Evolutionary conservation across 2,329 filamentous ascomycete species (phyloP).

Genomic region (Saccharata proteae): DNA sequence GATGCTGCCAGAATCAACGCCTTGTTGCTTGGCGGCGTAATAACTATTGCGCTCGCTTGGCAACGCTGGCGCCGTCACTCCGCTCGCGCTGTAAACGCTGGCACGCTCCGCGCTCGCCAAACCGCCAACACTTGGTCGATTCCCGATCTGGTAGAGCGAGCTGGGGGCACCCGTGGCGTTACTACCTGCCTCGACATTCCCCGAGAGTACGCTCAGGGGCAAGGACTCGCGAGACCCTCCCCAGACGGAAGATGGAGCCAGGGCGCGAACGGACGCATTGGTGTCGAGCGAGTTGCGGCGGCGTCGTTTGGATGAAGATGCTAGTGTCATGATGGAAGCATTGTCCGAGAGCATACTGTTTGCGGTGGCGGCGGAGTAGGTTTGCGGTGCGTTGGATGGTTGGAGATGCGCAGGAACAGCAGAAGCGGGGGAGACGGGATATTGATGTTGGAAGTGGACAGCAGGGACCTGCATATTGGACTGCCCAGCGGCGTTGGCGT

Average conservation of each 20-base stretch:
- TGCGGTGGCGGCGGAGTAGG: constrained; percentile 66
- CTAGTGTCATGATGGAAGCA: constrained; percentile 73
- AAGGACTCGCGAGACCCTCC: constrained; percentile 71
- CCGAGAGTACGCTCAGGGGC: constrained; percentile 65
- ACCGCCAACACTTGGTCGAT: constrained; percentile 41
- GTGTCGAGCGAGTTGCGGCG: constrained; percentile 73
- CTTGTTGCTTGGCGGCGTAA: constrained; percentile 51
- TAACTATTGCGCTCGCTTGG: constrained; percentile 70
- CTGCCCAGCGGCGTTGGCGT: constrained; percentile 14
- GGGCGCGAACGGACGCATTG: constrained; percentile 69
- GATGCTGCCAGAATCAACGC: constrained; percentile 60
- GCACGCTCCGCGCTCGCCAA: constrained; percentile 53
- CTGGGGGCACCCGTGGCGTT: constrained; percentile 32
- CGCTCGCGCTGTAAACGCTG: constrained; percentile 67
- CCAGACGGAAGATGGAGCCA: constrained; percentile 74
- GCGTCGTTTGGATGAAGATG: constrained; percentile 67
- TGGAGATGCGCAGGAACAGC: constrained; percentile 61
- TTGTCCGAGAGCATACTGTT: constrained; percentile 77
- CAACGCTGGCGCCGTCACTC: constrained; percentile 45
- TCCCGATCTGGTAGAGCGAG: constrained; percentile 40
- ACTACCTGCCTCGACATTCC: constrained; percentile 47
- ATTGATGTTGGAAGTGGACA: constrained; percentile 47
- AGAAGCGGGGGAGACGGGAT: constrained; percentile 48
- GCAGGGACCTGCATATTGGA: constrained; percentile 20
- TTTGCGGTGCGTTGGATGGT: constrained; percentile 46